Evolutionary conservation across 2,329 filamentous ascomycete species (phyloP).

Genomic region (Decorospora gaudefroyi): DNA sequence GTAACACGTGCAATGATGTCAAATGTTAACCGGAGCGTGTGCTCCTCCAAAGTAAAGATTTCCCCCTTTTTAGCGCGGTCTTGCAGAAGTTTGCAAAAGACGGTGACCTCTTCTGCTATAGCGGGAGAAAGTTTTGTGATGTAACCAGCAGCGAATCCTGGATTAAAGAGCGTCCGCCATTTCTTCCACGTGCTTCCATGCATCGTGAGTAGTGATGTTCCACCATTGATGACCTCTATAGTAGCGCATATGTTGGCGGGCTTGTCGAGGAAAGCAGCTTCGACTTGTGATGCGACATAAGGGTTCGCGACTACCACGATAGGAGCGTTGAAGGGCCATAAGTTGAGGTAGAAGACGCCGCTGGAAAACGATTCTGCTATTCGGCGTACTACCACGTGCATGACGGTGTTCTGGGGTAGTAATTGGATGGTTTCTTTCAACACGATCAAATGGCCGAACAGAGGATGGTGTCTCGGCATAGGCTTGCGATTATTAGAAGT

Average conservation of each 20-base stretch:
- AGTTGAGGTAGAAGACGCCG: slow-evolving; percentile 22
- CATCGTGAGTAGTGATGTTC: slow-evolving; percentile 19
- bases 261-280: slow-evolving; percentile 15
- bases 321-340: slow-evolving; percentile 23
- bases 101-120: slow-evolving; percentile 21
- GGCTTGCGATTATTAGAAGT: slow-evolving; percentile 10
- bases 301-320: slow-evolving; percentile 15
- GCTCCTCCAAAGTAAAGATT: slow-evolving; percentile 24
- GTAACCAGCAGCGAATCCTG: slow-evolving; percentile 49
- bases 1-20: slow-evolving; percentile 25
- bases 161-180: slow-evolving; percentile 26
- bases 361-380: slow-evolving; percentile 32
- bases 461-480: slow-evolving; percentile 18
- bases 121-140: slow-evolving; percentile 44
- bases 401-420: slow-evolving; percentile 12
- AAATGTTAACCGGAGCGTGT: slow-evolving; percentile 19
- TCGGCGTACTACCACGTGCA: slow-evolving; percentile 10
- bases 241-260: slow-evolving; percentile 27
- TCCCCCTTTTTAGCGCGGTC: slow-evolving; percentile 9
- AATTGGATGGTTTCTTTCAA: slow-evolving; percentile 12
- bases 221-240: slow-evolving; percentile 7
- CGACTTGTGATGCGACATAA: slow-evolving; percentile 15
- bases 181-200: slow-evolving; percentile 35
- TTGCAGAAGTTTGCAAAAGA: slow-evolving; percentile 19
- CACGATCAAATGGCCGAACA: slow-evolving; percentile 19